phyloP scores from a whole-genome alignment of 129 eudicot species.

The Kitagawia praeruptora region DNA sequence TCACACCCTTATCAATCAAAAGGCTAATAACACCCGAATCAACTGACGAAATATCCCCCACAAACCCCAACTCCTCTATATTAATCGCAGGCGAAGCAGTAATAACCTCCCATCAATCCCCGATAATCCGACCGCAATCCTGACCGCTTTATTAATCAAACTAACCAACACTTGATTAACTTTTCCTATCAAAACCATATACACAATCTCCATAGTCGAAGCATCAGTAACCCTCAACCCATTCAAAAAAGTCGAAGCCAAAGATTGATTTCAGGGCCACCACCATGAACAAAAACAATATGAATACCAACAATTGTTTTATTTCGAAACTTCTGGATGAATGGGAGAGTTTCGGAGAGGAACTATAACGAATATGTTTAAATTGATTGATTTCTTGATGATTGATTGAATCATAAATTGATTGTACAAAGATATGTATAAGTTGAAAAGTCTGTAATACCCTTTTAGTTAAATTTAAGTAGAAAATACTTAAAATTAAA shows the following conservation, averaged over 20 bases:
- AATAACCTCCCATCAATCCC: conserved; percentile 78
- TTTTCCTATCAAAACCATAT: conserved; percentile 87
- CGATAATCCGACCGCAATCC: conserved; percentile 67
- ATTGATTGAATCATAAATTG: too few species aligned
- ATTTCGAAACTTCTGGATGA: too few species aligned
- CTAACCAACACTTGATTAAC: conserved; percentile 73
- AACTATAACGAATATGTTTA: too few species aligned
- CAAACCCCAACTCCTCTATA: conserved; percentile 62
- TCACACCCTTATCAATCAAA: conserved; percentile 28
- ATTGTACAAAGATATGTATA: too few species aligned
- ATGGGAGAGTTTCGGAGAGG: too few species aligned
- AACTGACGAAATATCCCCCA: conserved; percentile 67
- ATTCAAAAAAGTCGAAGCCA: conserved; percentile 77
- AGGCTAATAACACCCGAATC: conserved; percentile 63
- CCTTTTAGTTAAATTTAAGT: too few species aligned
- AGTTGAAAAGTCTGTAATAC: too few species aligned
- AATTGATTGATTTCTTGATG: too few species aligned
- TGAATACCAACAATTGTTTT: too few species aligned
- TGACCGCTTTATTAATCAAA: conserved; percentile 75
- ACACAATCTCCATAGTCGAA: conserved; percentile 83
- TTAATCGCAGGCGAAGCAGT: conserved; percentile 69
- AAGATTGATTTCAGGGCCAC: conserved; percentile 85
- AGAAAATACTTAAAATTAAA: too few species aligned
- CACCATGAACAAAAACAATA: conserved; percentile 91
- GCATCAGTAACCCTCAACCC: conserved; percentile 82